phyloP scores from a whole-genome alignment of 225 moss, liverwort and hornwort species.

The Rhytidiadelphus loreus region DNA sequence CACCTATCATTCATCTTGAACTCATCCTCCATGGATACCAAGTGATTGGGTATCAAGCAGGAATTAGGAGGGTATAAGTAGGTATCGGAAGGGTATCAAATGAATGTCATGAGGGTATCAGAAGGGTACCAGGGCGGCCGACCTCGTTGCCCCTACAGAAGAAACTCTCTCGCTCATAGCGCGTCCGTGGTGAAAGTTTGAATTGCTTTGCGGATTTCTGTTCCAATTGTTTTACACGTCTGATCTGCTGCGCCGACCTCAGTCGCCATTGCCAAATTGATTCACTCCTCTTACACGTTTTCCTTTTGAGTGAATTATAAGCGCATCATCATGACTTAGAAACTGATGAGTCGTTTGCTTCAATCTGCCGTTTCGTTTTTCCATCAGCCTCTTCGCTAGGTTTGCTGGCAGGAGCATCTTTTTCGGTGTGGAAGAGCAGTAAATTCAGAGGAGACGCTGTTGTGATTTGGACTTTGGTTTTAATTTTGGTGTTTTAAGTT shows the following conservation, averaged over 20 bases:
- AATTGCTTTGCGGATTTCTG: background rate
- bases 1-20: background rate
- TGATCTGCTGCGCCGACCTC: background rate
- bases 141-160: background rate
- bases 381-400: background rate
- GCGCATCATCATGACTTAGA: background rate
- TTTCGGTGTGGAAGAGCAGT: background rate
- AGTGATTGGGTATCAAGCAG: background rate
- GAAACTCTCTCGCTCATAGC: background rate
- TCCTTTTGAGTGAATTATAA: background rate
- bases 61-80: background rate
- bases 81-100: accelerated
- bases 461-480: background rate
- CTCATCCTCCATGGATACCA: background rate
- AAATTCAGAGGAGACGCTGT: background rate
- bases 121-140: background rate
- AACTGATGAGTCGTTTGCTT: conserved; percentile 16
- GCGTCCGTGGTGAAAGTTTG: background rate
- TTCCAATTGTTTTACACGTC: background rate
- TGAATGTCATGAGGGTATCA: background rate
- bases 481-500: background rate
- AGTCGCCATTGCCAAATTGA: background rate
- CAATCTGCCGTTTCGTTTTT: conserved; percentile 13
- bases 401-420: background rate
- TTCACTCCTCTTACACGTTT: background rate